Conservation (phyloP, 192 early-diverging fungal genomes). For the Entophlyctis luteolus region DNA sequence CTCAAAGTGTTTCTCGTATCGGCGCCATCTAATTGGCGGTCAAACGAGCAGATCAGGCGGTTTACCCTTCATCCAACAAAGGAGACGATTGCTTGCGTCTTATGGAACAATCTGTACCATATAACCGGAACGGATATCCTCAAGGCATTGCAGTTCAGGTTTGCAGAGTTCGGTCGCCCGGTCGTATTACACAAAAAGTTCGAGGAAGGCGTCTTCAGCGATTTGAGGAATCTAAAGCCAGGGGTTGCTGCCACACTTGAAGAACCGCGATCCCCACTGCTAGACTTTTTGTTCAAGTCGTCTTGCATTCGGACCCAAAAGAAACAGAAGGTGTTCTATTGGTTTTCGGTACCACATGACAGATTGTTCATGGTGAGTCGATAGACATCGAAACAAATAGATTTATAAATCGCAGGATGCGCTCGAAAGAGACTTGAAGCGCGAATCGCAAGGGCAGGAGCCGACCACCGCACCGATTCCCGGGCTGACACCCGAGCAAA, state of each 20-base stretch:
- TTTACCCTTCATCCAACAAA: constrained; percentile 75
- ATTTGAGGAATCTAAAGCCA: constrained; percentile 91
- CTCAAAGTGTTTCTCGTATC: constrained; percentile 50
- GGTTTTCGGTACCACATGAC: constrained; percentile 95
- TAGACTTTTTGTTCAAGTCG: constrained; percentile 93
- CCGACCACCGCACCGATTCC: constrained; percentile 66
- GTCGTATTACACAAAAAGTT: constrained; percentile 86
- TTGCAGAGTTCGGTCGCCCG: constrained; percentile 83
- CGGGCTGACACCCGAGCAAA: constrained; percentile 32
- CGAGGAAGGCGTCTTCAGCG: constrained; percentile 96
- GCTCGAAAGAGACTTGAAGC: constrained; percentile 91
- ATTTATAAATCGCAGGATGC: constrained; percentile 87
- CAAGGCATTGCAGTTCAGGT: constrained; percentile 81
- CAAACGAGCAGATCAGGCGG: constrained; percentile 52
- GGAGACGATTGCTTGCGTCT: constrained; percentile 85
- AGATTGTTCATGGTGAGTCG: constrained; percentile 68
- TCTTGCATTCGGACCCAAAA: constrained; percentile 96
- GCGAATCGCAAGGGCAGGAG: constrained; percentile 80
- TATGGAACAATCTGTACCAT: constrained; percentile 89
- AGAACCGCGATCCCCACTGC: constrained; percentile 86
- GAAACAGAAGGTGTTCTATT: constrained; percentile 99
- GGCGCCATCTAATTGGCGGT: constrained; percentile 64
- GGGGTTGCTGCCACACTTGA: constrained; percentile 89
- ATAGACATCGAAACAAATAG: no score
- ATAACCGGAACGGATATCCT: constrained; percentile 98